phyloP scores from a whole-genome alignment of 345 rosid genomes.

The Euphorbia pulcherrima region DNA sequence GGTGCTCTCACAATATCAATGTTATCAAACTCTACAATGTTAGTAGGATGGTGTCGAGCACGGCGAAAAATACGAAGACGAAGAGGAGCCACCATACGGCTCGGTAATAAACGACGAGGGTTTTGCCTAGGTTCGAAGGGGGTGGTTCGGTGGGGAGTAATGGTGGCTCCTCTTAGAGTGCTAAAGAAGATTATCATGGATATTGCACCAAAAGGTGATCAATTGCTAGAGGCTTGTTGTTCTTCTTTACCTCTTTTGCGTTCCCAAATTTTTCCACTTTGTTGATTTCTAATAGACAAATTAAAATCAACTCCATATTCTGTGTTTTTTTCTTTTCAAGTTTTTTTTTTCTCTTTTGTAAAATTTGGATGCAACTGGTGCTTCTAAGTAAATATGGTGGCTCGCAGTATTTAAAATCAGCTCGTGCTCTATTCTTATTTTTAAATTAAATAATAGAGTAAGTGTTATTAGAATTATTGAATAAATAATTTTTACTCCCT shows the following conservation, averaged over 20 bases:
- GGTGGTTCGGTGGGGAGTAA: conserved; percentile 61
- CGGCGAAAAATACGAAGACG: conserved; percentile 48
- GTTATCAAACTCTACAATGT: conserved; percentile 32
- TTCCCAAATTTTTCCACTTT: conserved; percentile 70
- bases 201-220: conserved; percentile 40
- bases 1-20: conserved; percentile 20
- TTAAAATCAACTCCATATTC: too few species aligned
- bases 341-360: not conserved
- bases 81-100: conserved; percentile 45
- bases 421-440: too few species aligned
- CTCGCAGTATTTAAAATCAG: too few species aligned
- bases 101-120: conserved; percentile 68
- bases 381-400: not conserved
- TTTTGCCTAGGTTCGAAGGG: too few species aligned
- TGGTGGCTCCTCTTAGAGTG: conserved; percentile 48
- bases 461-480: too few species aligned
- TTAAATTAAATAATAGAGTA: too few species aligned
- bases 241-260: conserved; percentile 63
- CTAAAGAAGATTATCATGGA: conserved; percentile 59
- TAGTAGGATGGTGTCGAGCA: conserved; percentile 45
- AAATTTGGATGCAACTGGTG: not conserved
- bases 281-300: conserved; percentile 38
- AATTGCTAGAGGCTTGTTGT: conserved; percentile 41
- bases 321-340: too few species aligned
- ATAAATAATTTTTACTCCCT: too few species aligned